These are phyloP conservation scores for Xylaria sp. DNA, from an alignment of 495 filamentous ascomycete species.

Conservation along the genomic window DNA sequence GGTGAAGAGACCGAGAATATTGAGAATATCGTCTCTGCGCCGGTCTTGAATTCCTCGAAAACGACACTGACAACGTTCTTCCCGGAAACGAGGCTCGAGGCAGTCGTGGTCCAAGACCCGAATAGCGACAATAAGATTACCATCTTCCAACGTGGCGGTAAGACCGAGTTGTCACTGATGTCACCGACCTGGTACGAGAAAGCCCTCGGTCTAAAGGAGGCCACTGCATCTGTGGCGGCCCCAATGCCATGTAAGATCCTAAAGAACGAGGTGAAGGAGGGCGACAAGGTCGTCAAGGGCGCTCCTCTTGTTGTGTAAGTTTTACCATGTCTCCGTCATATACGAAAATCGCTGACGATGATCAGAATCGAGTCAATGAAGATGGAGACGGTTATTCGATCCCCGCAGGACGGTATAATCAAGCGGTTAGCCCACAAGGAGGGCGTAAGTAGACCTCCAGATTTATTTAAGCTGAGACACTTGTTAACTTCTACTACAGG, in stretches of 20 bases:
- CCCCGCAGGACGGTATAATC: slow-evolving; percentile 81
- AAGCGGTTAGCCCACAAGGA: slow-evolving; percentile 82
- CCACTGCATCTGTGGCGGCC: slow-evolving; percentile 77
- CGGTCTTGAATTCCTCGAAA: slow-evolving; percentile 36
- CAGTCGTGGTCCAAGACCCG: slow-evolving; percentile 74
- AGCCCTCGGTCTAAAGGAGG: slow-evolving; percentile 82
- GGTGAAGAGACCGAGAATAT: slow-evolving; percentile 46
- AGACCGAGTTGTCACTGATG: slow-evolving; percentile 72
- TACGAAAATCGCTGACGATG: not conserved
- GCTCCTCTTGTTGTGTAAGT: slow-evolving; percentile 83
- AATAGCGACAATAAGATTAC: slow-evolving; percentile 66
- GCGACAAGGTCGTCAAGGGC: slow-evolving; percentile 82
- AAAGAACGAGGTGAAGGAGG: slow-evolving; percentile 80
- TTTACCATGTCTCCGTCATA: not conserved
- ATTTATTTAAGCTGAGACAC: no score
- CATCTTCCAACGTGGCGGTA: slow-evolving; percentile 82
- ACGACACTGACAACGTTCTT: slow-evolving; percentile 65
- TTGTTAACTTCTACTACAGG: slow-evolving; percentile 36
- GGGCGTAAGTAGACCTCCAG: slow-evolving; percentile 70
- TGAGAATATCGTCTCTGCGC: slow-evolving; percentile 50
- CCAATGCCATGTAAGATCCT: slow-evolving; percentile 97
- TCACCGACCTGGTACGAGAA: slow-evolving; percentile 84
- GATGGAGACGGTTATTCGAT: slow-evolving; percentile 98
- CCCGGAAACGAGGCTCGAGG: slow-evolving; percentile 79
- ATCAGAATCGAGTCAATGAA: slow-evolving; percentile 95